These are phyloP conservation scores for Massarina eburnea DNA, from an alignment of 2,329 filamentous ascomycete genomes.

Conservation along the genomic window DNA sequence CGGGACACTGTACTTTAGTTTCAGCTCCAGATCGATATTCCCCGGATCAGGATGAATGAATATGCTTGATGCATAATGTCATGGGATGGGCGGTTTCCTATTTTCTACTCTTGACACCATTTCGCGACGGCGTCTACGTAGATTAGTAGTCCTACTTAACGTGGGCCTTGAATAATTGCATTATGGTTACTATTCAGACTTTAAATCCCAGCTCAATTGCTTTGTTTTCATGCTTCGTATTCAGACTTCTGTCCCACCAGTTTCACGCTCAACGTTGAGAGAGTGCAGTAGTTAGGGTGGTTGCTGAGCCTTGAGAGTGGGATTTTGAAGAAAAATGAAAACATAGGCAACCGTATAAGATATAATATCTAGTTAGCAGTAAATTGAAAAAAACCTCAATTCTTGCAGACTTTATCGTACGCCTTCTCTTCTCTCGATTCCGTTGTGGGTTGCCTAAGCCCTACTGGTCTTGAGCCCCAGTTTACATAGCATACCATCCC, in stretches of 20 bases:
- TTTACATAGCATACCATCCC: no score
- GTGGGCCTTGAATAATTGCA: not conserved
- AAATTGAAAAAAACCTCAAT: no score
- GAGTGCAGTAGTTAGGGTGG: slow-evolving; percentile 9
- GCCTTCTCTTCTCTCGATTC: no score
- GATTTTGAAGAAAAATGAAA: slow-evolving; percentile 3
- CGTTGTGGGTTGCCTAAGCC: no score
- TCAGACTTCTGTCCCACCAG: slow-evolving; percentile 7
- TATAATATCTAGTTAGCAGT: no score
- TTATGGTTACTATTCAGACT: not conserved
- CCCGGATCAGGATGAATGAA: not conserved
- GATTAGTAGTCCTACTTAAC: not conserved
- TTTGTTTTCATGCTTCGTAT: slow-evolving; percentile 4
- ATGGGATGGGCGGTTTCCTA: not conserved
- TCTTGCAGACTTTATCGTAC: no score
- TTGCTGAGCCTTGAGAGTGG: slow-evolving; percentile 8
- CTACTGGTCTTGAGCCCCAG: no score
- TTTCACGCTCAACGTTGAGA: slow-evolving; percentile 7
- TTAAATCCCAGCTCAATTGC: no score
- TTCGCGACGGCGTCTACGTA: not conserved
- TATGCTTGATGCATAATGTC: not conserved
- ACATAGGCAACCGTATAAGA: no score
- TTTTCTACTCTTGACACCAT: not conserved
- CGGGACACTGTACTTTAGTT: not conserved
- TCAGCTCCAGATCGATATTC: not conserved